Base-by-base conservation (phyloP, 768 basidiomycete species). In the Lactarius trivialis region DNA sequence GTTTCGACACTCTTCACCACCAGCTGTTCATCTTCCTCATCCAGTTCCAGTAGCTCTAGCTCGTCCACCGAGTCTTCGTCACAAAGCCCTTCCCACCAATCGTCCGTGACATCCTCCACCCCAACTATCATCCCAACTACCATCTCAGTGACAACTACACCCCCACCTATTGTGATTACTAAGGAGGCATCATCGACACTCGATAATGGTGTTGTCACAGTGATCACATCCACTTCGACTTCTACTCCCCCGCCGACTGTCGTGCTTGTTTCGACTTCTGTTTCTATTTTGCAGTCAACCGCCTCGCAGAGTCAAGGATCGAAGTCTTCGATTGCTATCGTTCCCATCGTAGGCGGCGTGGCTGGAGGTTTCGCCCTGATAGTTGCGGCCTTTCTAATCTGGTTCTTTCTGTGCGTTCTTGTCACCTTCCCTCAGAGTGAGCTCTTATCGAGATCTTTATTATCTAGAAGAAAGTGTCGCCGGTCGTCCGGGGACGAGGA, bases 301-400 rank as follows among this genome's bases (percentile, higher is more conserved):
- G 32, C 56, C 15, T 30, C 49, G 8, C 53, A 26, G 45, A 57
- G 26, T 34, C 45, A 32, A 30, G 7, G 28, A 15, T 37, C 58
- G 26, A 58, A 26, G 19, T 56, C 60, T 32, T 61, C 63, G 19
- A 56, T 34, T 7, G 48, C 17, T 14, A 28, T 63, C 4, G 60
- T 4, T 6, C 60, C 65, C 26, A 66, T 67, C 33, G 51, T 53
- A 6, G 67, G 55, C n/a, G 67, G 67, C 11, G 61, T 48, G 3
- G 39, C 54, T 24, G 65, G 60, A 34, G 67, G 67, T 19, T 67
- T 67, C 33, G 12, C 57, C 30, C 34, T 67, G 8, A 12, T 67
- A 34, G 39, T 17, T 19, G 33, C 52, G 11, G 67, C 66, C 15
- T 37, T n/a, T 5, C n/a, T 33, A 7, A 52, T 60, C 21, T 66